Evolutionary conservation across 1,139 yeast species (phyloP).

Genomic region (Pichia sp.): DNA sequence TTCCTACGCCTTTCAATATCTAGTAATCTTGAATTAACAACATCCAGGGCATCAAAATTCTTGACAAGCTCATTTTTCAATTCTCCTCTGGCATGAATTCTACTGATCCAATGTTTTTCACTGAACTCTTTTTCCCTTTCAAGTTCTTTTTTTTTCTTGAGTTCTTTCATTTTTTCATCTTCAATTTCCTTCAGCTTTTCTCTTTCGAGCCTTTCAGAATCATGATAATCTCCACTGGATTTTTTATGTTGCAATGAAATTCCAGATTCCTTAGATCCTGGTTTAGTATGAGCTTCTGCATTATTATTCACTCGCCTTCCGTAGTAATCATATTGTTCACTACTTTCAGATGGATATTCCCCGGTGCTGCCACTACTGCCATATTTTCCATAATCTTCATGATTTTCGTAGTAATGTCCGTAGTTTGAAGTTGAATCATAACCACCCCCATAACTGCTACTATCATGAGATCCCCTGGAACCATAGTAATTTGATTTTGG

Average conservation of each 20-base stretch:
- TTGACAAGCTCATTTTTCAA: conserved; percentile 10
- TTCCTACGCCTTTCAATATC: conserved; percentile 14
- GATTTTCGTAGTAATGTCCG: background rate
- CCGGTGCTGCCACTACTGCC: background rate
- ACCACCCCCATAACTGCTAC: background rate
- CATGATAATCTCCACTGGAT: no score
- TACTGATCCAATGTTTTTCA: conserved; percentile 22
- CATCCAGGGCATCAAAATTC: conserved; percentile 19
- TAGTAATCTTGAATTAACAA: conserved; percentile 14
- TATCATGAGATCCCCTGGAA: background rate
- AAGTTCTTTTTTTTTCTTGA: background rate
- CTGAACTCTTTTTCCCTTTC: conserved; percentile 7
- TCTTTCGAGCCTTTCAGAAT: background rate
- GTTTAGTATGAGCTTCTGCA: no score
- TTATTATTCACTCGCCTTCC: no score
- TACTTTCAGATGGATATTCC: background rate
- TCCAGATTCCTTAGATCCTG: no score
- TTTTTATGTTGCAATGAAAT: no score
- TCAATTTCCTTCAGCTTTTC: background rate
- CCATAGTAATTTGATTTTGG: no score
- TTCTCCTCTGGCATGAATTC: conserved; percentile 19
- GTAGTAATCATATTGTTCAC: no score
- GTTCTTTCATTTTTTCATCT: background rate
- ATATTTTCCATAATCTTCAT: background rate
- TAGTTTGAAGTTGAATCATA: background rate